Evolutionary conservation across 495 filamentous ascomycete genomes (phyloP).

Genomic region (Parachaetomium inaequale): DNA sequence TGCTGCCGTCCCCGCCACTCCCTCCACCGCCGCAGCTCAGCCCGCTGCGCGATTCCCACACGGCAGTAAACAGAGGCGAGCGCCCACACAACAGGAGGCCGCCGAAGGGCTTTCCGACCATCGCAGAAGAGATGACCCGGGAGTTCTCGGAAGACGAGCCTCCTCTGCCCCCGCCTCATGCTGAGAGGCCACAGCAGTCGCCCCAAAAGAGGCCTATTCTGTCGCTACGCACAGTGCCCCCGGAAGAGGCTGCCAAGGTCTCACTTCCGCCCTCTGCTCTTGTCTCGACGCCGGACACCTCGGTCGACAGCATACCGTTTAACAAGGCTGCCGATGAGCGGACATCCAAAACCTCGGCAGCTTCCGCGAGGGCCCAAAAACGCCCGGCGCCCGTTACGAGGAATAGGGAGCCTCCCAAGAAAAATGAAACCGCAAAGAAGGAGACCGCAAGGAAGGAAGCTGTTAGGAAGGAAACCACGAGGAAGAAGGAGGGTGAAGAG

Average conservation of each 20-base stretch:
- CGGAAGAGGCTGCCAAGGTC: slow-evolving; percentile 21
- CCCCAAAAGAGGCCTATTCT: slow-evolving; percentile 28
- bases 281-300: slow-evolving; percentile 21
- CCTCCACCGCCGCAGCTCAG: slow-evolving; percentile 42
- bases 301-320: slow-evolving; percentile 13
- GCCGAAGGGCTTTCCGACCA: slow-evolving; percentile 38
- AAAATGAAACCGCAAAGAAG: background rate
- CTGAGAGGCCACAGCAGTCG: slow-evolving; percentile 25
- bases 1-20: slow-evolving; percentile 34
- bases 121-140: slow-evolving; percentile 45
- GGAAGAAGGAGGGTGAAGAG: background rate
- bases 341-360: background rate
- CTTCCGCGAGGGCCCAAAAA: background rate
- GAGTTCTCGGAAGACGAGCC: slow-evolving; percentile 31
- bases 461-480: background rate
- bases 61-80: slow-evolving; percentile 43
- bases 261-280: slow-evolving; percentile 20
- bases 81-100: slow-evolving; percentile 25
- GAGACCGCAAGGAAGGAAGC: slow-evolving; percentile 1
- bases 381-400: background rate
- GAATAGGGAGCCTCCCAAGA: slow-evolving; percentile 3
- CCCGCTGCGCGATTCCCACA: slow-evolving; percentile 45
- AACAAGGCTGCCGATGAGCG: slow-evolving; percentile 1
- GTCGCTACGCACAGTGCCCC: slow-evolving; percentile 22
- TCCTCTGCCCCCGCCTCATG: slow-evolving; percentile 16